Base-by-base conservation (phyloP, 176 grass and related monocot species). In the Triticum monococcum region DNA sequence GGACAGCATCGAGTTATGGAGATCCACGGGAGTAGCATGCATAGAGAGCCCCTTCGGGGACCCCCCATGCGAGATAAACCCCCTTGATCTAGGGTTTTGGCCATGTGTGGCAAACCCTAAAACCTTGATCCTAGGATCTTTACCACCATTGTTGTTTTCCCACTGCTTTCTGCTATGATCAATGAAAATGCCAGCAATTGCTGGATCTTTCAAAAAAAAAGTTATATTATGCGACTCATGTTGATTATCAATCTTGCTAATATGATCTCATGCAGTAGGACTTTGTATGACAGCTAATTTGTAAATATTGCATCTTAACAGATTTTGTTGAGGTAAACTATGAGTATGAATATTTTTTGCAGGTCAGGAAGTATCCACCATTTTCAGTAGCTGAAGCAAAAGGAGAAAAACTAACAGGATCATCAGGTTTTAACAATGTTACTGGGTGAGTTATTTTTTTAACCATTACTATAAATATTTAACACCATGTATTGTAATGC, bases 361-460 rank as follows among this genome's bases (percentile, higher is more conserved):
- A 98, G 96, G 80, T 98, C 85, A 94, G 91, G 84, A 96, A 88
- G 43, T 98, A 98, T 84, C 64, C 38, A 1, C 79, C 93, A 9
- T 98, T 94, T 87, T 82, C 92, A 79, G 87, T 98, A 61, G 96
- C 86, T 32, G 92, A 98, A 89, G 82, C 96, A 67, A 89, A 94
- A 95, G 93, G 91, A 84, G 96, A 98, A 87, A 98, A 92, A 78
- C 76, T 98, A 41, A 92, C 96, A 72, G 93, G 96, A 84, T 98
- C 96, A 30, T 92, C 90, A 37, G 96, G 96, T 72, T 98, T 98
- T 81, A 98, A 92, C 32, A 84, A 92, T 89, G 86, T 98, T 71
- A 93, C 93, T 14, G 96, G 96, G 96, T 98, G 66, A 81, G 93
- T 75, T 28, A 24, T 78, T 77, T 68, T 67, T 17, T 26, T 28